Conservation (phyloP, 1,284 basidiomycete genomes). For the Fomes fomentarius region DNA sequence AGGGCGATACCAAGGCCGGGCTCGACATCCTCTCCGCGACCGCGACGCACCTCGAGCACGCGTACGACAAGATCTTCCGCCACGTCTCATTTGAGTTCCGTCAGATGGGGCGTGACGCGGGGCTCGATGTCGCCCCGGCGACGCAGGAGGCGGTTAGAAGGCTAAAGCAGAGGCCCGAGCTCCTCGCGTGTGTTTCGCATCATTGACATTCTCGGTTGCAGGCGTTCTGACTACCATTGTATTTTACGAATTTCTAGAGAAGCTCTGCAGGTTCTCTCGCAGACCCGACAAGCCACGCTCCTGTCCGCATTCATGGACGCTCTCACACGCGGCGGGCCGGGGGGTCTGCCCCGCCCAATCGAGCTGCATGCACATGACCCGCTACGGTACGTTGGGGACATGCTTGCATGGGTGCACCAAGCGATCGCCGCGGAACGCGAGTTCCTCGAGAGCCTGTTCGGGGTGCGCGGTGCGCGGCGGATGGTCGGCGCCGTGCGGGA, state of each 20-base stretch:
- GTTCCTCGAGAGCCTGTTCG: constrained; percentile 86
- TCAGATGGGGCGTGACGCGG: constrained; percentile 75
- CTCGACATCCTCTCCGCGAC: constrained; percentile 89
- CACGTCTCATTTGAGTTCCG: constrained; percentile 90
- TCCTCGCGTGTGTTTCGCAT: constrained; percentile 66
- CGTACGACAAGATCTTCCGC: constrained; percentile 86
- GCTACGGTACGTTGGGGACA: constrained; percentile 94
- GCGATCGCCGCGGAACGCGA: constrained; percentile 93
- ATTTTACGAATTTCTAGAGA: too few species aligned
- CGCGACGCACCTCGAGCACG: constrained; percentile 83
- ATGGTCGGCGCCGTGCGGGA: constrained; percentile 80
- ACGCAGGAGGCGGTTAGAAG: constrained; percentile 79
- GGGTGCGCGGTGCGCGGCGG: constrained; percentile 60
- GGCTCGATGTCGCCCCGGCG: constrained; percentile 75
- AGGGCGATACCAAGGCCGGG: constrained; percentile 43
- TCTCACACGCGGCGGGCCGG: constrained; percentile 87
- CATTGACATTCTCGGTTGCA: too few species aligned
- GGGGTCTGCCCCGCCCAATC: constrained; percentile 89
- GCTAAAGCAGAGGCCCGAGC: constrained; percentile 73
- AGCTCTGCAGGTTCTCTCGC: constrained; percentile 75
- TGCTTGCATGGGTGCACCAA: constrained; percentile 99
- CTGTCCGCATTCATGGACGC: constrained; percentile 85
- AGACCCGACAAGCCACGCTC: constrained; percentile 82
- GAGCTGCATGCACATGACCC: constrained; percentile 98
- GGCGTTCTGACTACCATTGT: too few species aligned